phyloP scores from a whole-genome alignment of 192 early-diverging fungal genomes.

The Coemansia sp. region DNA sequence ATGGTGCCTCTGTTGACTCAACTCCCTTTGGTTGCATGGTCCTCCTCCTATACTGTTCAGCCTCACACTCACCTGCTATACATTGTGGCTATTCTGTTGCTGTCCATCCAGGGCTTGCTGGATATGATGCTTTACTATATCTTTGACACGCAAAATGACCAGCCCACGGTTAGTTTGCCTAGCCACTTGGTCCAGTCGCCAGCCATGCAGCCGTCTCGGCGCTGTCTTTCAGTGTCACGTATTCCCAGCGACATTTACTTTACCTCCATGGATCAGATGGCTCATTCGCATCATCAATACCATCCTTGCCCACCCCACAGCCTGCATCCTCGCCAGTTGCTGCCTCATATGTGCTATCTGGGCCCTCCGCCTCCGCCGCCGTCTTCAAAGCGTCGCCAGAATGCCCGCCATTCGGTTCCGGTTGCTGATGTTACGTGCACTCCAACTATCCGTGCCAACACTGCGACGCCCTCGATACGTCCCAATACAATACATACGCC shows the following conservation, averaged over 20 bases:
- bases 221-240: not conserved
- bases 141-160: constrained; percentile 41
- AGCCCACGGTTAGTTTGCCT: constrained; percentile 26
- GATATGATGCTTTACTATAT: constrained; percentile 49
- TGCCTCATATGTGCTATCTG: constrained; percentile 1
- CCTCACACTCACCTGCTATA: constrained; percentile 4
- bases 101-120: constrained; percentile 36
- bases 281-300: no score
- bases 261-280: not conserved
- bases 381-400: no score
- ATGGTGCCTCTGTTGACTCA: constrained; percentile 45
- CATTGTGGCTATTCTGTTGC: constrained; percentile 21
- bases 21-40: constrained; percentile 45
- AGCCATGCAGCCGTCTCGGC: no score
- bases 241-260: constrained; percentile 1
- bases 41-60: constrained; percentile 21
- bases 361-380: not conserved
- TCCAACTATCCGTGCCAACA: no score
- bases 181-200: constrained; percentile 1
- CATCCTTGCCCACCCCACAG: no score
- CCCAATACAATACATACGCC: constrained; percentile 13
- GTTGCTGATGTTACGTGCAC: not conserved
- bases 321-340: not conserved
- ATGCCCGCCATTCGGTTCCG: constrained; percentile 1
- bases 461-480: no score